These are phyloP conservation scores for Coffea canephora DNA, from an alignment of 257 asterid species.

Conservation along the genomic window DNA sequence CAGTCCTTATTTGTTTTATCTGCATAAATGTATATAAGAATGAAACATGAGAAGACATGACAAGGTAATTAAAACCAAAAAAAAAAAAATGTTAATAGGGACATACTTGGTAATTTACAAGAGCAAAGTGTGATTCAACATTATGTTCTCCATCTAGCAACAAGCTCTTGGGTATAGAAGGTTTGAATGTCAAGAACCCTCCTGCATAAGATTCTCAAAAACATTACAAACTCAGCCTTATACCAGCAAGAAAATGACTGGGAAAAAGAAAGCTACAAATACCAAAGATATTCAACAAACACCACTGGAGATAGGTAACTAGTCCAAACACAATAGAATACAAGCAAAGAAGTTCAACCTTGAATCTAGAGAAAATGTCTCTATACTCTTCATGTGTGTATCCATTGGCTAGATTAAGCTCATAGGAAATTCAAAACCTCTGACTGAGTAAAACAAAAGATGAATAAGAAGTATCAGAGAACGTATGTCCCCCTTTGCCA, in stretches of 20 bases:
- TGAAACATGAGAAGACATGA: neutral
- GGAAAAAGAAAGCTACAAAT: constrained; percentile 1
- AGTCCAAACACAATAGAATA: neutral
- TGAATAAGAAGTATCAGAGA: neutral
- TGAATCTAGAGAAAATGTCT: neutral
- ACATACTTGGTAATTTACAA: constrained; percentile 91
- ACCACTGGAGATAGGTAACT: neutral
- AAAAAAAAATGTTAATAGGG: constrained; percentile 5
- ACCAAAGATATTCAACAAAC: neutral
- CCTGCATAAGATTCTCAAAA: constrained; percentile 53
- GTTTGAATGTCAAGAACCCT: constrained; percentile 83
- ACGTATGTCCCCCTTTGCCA: neutral
- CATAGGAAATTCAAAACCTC: neutral
- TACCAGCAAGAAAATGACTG: constrained; percentile 17
- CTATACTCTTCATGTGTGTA: neutral
- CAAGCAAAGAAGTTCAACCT: neutral
- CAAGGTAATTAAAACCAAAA: constrained; percentile 8
- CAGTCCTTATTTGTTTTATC: constrained; percentile 95
- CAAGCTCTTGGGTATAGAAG: constrained; percentile 84
- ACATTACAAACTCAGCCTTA: constrained; percentile 8
- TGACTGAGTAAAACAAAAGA: neutral
- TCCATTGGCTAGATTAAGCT: neutral
- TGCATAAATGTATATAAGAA: constrained; percentile 32
- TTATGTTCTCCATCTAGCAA: constrained; percentile 83
- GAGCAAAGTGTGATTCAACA: constrained; percentile 85